Conservation (phyloP, 1,284 basidiomycete species). For the Marasmius fiardii region DNA sequence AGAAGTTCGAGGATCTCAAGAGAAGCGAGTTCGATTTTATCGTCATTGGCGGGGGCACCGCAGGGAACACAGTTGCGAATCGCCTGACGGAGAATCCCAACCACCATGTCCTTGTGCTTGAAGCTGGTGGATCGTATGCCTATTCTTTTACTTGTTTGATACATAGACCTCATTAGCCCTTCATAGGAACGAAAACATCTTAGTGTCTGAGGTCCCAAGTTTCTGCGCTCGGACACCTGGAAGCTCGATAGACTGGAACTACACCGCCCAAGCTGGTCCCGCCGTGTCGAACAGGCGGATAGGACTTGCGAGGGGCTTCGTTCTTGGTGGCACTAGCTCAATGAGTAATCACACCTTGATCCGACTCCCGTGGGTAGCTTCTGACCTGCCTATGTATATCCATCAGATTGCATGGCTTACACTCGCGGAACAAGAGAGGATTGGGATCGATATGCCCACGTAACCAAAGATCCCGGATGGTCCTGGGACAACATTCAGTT, state of each 20-base stretch:
- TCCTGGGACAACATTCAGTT: slow-evolving; percentile 33
- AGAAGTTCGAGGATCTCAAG: background rate
- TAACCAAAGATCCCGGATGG: slow-evolving; percentile 38
- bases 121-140: slow-evolving; percentile 25
- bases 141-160: too few relatives aligned
- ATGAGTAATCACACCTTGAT: slow-evolving; percentile 27
- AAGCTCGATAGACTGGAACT: slow-evolving; percentile 29
- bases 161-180: background rate
- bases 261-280: slow-evolving; percentile 24
- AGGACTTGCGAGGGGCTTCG: slow-evolving; percentile 27
- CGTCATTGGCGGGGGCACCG: slow-evolving; percentile 23
- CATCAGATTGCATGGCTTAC: slow-evolving; percentile 36
- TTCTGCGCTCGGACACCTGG: slow-evolving; percentile 14
- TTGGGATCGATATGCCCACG: slow-evolving; percentile 32
- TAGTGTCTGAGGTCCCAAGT: slow-evolving; percentile 18
- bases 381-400: background rate
- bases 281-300: slow-evolving; percentile 28
- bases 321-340: slow-evolving; percentile 35
- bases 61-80: slow-evolving; percentile 25
- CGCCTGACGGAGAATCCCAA: slow-evolving; percentile 24
- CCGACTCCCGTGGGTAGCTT: background rate
- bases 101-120: slow-evolving; percentile 24
- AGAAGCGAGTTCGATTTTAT: slow-evolving; percentile 20
- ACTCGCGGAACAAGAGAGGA: slow-evolving; percentile 38
- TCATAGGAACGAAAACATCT: slow-evolving; percentile 18